These are phyloP conservation scores for Yamadazyma pseudoaaseri DNA, from an alignment of 1,139 yeast species.

Conservation along the genomic window DNA sequence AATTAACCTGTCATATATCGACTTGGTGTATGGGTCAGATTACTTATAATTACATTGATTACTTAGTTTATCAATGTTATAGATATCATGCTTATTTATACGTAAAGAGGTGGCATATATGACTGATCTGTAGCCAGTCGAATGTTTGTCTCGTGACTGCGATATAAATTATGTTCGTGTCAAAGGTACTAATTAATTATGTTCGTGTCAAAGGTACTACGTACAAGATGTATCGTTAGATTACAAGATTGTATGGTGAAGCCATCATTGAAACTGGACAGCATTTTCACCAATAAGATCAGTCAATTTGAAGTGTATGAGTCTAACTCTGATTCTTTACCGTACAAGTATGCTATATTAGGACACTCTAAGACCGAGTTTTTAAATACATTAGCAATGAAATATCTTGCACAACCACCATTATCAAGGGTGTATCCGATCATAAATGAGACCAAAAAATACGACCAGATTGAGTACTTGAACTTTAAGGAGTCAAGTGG, in stretches of 20 bases:
- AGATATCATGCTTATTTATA: too few species aligned
- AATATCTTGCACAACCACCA: constrained; percentile 52
- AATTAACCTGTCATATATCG: too few species aligned
- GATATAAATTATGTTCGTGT: neutral
- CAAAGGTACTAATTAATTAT: neutral
- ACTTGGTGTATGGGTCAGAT: too few species aligned
- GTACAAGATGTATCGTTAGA: constrained; percentile 11
- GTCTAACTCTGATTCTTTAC: constrained; percentile 15
- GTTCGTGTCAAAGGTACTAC: neutral
- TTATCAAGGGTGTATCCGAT: constrained; percentile 54
- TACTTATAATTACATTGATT: too few species aligned
- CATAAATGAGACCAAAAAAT: constrained; percentile 28
- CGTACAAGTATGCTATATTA: constrained; percentile 32
- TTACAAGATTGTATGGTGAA: constrained; percentile 13
- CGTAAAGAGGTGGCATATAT: too few species aligned
- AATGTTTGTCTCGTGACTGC: too few species aligned
- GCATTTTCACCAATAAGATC: constrained; percentile 23
- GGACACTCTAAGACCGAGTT: constrained; percentile 38
- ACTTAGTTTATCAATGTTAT: too few species aligned
- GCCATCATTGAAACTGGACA: constrained; percentile 2
- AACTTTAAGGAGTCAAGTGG: constrained; percentile 59
- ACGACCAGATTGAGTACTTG: constrained; percentile 38
- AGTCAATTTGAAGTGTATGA: constrained; percentile 22
- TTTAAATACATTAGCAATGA: constrained; percentile 32
- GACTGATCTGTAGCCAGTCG: too few species aligned